Evolutionary conservation across 768 basidiomycete species (phyloP), one percentile per base, ranked within the genome.

Genomic region (Suillus occidentalis): DNA sequence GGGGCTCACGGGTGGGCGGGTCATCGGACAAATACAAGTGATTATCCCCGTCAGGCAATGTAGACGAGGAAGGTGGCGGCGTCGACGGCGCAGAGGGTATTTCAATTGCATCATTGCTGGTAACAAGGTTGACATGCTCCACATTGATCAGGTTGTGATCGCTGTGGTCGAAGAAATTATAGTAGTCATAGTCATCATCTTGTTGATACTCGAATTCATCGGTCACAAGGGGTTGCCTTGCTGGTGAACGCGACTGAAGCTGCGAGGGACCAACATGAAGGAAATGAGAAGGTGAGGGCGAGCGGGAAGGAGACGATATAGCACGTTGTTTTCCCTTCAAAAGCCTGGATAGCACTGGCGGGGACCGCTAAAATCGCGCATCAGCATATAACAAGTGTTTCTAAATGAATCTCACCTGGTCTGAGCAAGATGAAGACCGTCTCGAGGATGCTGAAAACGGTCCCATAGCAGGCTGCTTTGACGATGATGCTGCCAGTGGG

Each of bases 11-110:
- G 12, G 20, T 20, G 20, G 31, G 53, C 6, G 53, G 12, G n/a
- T 28, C 40, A 59, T 59, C 58, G 6, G 58, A 28, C 13, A 50
- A 56, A n/a, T 70, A 68, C 4, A 72, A 70, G 2, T 67, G 63
- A 16, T 60, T 39, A 39, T 55, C 68, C 6, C 25, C 40, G 6
- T 59, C 58, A 1, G 58, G 58, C 2, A 59, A 28, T 42, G 58
- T 31, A 28, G 58, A 59, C 25, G 71, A 36, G 36, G 67, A 67
- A 20, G 13, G 31, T 6, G 45, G 61, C 13, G 72, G 62, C 12
- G 62, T 40, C 71, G 4, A 63, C 63, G 16, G 65, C n/a, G 39
- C 60, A 65, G 47, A 68, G 69, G 57, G 64, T 42, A 72, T 71
- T 18, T 67, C 56, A 28, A 63, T 40, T 25, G 18, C 62, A 37